phyloP scores from a whole-genome alignment of 1,284 basidiomycete genomes.

The Malassezia slooffiae region DNA sequence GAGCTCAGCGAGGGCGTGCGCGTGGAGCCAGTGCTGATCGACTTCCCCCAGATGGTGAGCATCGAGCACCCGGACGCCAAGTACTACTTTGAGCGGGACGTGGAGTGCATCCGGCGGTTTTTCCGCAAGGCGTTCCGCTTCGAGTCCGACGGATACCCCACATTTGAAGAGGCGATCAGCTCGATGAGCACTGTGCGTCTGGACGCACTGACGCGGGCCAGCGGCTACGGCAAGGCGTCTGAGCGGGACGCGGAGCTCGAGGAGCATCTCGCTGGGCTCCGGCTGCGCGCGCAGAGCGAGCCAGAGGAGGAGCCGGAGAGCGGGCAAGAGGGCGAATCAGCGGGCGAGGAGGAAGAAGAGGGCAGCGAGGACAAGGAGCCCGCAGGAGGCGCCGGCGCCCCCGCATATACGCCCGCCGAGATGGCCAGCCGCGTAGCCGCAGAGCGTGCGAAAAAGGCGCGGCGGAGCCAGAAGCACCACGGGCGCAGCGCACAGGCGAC shows the following conservation, averaged over 20 bases:
- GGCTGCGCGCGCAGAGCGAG: constrained; percentile 5
- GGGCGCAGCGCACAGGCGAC: constrained; percentile 25
- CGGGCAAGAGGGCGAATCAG: constrained; percentile 9
- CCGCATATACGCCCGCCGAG: no score
- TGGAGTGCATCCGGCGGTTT: constrained; percentile 87
- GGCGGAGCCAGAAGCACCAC: constrained; percentile 25
- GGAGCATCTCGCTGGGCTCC: constrained; percentile 3
- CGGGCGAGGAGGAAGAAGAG: constrained; percentile 13
- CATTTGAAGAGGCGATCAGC: constrained; percentile 27
- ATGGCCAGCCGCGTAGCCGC: constrained; percentile 27
- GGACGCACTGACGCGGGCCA: constrained; percentile 34
- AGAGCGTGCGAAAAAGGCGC: constrained; percentile 22
- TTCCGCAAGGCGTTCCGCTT: constrained; percentile 86
- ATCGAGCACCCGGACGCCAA: constrained; percentile 93
- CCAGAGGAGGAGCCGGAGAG: constrained; percentile 15
- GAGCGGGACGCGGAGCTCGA: constrained; percentile 31
- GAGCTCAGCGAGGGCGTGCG: constrained; percentile 63
- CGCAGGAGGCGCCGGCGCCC: no score
- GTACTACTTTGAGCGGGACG: constrained; percentile 97
- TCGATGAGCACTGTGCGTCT: constrained; percentile 18
- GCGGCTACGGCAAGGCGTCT: constrained; percentile 26
- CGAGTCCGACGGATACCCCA: constrained; percentile 74
- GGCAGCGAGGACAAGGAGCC: constrained; percentile 11
- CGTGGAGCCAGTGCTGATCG: constrained; percentile 79
- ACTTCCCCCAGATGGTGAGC: constrained; percentile 99